Evolutionary conservation across 257 asterid genomes (phyloP), one percentile per base, ranked within the genome.

Genomic region (Prunella vulgaris): DNA sequence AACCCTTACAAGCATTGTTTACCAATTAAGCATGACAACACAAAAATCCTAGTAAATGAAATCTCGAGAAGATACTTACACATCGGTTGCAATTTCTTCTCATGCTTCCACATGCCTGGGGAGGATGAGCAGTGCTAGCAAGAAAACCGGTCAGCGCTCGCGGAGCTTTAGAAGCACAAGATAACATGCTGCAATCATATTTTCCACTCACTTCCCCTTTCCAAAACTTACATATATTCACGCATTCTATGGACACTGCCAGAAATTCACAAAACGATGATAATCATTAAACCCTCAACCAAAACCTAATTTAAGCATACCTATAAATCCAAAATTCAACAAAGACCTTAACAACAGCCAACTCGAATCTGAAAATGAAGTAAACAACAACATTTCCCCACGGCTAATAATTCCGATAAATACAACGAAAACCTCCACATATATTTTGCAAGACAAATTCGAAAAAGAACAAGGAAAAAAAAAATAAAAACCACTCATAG

Each of bases 81-180:
- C 81, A 78, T 78, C 33, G 52, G 66, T 74, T 30, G 77, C 77
- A 71, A 84, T 74, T 82, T 66, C 79, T 83, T 64, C 85, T 77
- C 60, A 77, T 60, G 58, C 75, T 77, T 57, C 78, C 88, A 68
- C 66, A 76, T 18, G 84, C 62, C 75, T 80, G 89, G 17, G 83
- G 66, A 77, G 96, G 82, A 69, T 82, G 85, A 10, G 93, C 74
- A 8, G 97, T 92, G 77, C 89, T 89, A 21, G 97, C 95, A n/a
- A 92, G 92, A 69, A 82, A 87, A 53, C 96, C 96, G 63, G 90
- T 85, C 77, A 91, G 82, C 56, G 73, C 87, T 75, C 97, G 83
- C 21, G 96, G 93, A 73, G 90, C 93, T 84, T 83, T 89, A 56
- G 87, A 85, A 66, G 96, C 92, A 83, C 96, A 89, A 20, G 93